Conservation (phyloP, 305 asterid genomes). For the Solanum hybrid region DNA sequence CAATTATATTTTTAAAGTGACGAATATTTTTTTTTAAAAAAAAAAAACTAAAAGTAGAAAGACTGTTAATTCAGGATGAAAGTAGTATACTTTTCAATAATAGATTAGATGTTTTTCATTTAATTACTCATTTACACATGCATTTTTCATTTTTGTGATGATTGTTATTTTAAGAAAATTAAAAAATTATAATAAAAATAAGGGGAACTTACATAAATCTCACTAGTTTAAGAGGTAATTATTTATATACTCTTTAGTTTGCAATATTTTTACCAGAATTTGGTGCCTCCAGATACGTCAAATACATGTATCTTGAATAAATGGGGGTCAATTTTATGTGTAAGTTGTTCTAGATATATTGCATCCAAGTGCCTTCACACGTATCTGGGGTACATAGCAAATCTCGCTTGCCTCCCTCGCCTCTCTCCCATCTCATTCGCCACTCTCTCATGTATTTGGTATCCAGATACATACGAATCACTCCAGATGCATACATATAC, state of each 20-base stretch:
- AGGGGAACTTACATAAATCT: background rate
- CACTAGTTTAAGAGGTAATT: background rate
- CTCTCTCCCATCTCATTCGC: background rate
- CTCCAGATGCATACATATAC: background rate
- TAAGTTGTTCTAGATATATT: background rate
- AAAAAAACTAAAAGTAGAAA: background rate
- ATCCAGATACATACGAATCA: background rate
- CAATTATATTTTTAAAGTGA: background rate
- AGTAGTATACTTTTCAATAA: no score
- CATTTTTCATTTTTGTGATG: background rate
- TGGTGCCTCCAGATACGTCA: background rate
- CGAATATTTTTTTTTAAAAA: no score
- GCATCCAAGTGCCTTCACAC: background rate
- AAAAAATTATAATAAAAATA: no score
- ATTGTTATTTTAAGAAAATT: background rate
- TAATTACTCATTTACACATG: background rate
- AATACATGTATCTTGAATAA: background rate
- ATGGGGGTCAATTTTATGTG: background rate
- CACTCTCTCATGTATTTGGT: background rate
- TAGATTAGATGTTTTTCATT: no score
- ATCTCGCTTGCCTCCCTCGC: background rate
- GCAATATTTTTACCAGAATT: background rate
- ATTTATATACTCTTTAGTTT: no score
- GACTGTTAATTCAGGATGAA: background rate
- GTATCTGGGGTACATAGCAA: background rate